These are phyloP conservation scores for Peronospora tabacina DNA, from an alignment of 352 stramenopile genomes.

Conservation along the genomic window DNA sequence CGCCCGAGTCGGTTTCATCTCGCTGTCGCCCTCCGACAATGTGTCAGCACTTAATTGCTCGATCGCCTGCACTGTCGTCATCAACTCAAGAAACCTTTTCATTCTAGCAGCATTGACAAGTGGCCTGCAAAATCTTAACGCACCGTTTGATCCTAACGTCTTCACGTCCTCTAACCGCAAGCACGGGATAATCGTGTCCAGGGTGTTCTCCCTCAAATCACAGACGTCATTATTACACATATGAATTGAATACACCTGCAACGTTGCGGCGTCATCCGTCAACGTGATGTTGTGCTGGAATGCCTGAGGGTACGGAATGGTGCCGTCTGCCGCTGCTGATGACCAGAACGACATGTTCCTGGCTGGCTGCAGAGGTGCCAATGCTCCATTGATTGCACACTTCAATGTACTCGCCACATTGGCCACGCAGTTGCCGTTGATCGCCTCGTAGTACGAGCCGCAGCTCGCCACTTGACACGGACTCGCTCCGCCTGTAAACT, in stretches of 20 bases:
- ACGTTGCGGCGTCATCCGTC: neutral
- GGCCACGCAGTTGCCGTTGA: slow-evolving; percentile 26
- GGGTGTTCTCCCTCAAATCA: slow-evolving; percentile 21
- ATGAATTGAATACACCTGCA: slow-evolving; percentile 36
- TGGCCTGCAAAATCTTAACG: slow-evolving; percentile 30
- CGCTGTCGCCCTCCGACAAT: neutral
- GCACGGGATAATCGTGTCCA: slow-evolving; percentile 42
- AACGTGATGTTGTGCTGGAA: slow-evolving; percentile 29
- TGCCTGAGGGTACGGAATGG: slow-evolving; percentile 34
- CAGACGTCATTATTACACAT: slow-evolving; percentile 24
- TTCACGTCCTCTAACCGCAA: slow-evolving; percentile 18
- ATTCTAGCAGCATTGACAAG: slow-evolving; percentile 23
- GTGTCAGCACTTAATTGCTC: slow-evolving; percentile 10
- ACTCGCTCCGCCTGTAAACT: slow-evolving; percentile 16
- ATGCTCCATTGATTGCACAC: slow-evolving; percentile 27
- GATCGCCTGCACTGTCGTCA: slow-evolving; percentile 11
- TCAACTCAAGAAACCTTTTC: slow-evolving; percentile 20
- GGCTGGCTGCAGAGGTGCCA: slow-evolving; percentile 3
- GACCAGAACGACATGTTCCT: slow-evolving; percentile 34
- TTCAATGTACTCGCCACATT: slow-evolving; percentile 19
- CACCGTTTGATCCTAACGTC: neutral
- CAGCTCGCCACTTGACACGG: slow-evolving; percentile 23
- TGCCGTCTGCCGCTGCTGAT: slow-evolving; percentile 21
- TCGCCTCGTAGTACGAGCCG: slow-evolving; percentile 30
- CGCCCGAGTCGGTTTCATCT: slow-evolving; percentile 13